Evolutionary conservation across 176 grass and related monocot genomes (phyloP).

Genomic region (Olyra latifolia): DNA sequence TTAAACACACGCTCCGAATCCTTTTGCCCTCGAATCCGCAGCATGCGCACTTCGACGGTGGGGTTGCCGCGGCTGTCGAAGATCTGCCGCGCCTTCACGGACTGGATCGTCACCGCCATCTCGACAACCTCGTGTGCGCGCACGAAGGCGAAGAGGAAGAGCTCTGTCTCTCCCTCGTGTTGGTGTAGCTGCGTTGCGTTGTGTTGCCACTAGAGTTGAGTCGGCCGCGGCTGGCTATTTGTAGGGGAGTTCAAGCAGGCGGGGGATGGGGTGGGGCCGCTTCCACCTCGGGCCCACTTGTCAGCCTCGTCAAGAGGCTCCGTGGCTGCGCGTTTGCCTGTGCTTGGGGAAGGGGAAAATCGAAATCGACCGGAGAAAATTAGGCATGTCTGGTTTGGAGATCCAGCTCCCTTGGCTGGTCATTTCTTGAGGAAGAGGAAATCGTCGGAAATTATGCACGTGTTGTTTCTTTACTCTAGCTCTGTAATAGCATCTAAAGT

Average conservation of each 20-base stretch:
- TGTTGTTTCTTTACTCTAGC: no score
- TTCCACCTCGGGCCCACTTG: background rate
- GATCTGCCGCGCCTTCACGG: conserved; percentile 87
- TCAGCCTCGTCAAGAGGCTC: background rate
- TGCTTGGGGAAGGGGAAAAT: conserved; percentile 33
- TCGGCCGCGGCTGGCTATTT: background rate
- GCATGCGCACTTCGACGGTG: conserved; percentile 60
- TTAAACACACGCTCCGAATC: background rate
- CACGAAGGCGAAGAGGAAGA: background rate
- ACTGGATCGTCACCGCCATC: conserved; percentile 58
- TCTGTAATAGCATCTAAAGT: no score
- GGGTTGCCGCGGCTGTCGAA: conserved; percentile 96
- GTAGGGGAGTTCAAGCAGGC: background rate
- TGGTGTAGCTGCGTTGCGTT: background rate
- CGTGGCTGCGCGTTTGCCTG: background rate
- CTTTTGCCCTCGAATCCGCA: background rate
- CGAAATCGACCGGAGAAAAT: background rate
- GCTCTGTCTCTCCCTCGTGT: background rate
- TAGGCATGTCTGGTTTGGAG: background rate
- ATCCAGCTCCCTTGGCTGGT: no score
- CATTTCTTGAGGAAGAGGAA: no score
- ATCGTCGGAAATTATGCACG: no score
- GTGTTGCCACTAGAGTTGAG: background rate
- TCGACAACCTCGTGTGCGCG: background rate
- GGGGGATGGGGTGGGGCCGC: background rate